Evolutionary conservation across 2,329 filamentous ascomycete species (phyloP).

Genomic region (Tolypocladium ophioglossoides): DNA sequence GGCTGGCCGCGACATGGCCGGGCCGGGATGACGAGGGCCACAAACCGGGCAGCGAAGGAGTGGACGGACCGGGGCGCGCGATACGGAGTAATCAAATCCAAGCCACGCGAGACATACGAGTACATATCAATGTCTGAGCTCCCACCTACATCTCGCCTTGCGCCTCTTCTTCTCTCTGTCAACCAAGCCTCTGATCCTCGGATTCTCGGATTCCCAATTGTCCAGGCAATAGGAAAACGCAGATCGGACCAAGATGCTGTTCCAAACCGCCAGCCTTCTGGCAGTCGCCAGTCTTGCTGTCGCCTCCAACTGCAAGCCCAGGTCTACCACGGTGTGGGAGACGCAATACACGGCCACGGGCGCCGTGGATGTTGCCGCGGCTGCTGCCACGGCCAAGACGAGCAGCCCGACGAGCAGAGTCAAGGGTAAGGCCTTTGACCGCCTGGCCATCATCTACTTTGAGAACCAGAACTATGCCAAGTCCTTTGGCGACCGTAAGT

Average conservation of each 20-base stretch:
- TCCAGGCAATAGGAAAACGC: background rate
- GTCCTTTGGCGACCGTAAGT: constrained; percentile 50
- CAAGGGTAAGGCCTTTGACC: constrained; percentile 61
- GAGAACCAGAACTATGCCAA: constrained; percentile 66
- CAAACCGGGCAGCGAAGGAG: background rate
- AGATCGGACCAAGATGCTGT: constrained; percentile 6
- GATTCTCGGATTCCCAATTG: background rate
- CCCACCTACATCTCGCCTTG: background rate
- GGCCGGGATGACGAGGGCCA: background rate
- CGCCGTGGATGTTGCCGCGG: constrained; percentile 38
- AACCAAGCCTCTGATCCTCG: background rate
- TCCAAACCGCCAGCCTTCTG: constrained; percentile 9
- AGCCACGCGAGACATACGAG: background rate
- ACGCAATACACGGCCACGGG: constrained; percentile 40
- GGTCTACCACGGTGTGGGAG: constrained; percentile 15
- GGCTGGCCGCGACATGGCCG: background rate
- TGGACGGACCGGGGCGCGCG: background rate
- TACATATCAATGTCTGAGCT: background rate
- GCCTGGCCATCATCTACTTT: constrained; percentile 63
- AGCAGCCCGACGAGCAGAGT: constrained; percentile 52
- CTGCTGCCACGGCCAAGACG: constrained; percentile 50
- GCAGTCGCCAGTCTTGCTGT: constrained; percentile 15
- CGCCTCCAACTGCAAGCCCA: constrained; percentile 8
- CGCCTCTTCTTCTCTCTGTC: background rate
- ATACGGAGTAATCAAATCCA: background rate